phyloP scores from a whole-genome alignment of 75 land plant genomes.

The Larix kaempferi region DNA sequence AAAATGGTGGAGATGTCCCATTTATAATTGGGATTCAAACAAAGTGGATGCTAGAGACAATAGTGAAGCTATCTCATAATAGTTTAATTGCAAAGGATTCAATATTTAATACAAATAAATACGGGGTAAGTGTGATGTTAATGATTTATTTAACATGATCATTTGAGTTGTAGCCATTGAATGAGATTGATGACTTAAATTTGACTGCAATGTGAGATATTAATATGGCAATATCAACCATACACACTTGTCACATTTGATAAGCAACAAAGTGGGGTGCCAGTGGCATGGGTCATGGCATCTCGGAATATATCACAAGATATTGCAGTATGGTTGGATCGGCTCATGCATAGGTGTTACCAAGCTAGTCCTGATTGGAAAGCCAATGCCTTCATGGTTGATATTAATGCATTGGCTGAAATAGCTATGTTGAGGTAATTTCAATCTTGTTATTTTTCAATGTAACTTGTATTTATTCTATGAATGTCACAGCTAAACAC shows the following conservation, averaged over 20 bases:
- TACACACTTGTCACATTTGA: not conserved
- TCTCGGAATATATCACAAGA: not conserved
- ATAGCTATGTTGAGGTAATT: not conserved
- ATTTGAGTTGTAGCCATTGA: not conserved
- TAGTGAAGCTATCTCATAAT: not conserved
- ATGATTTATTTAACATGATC: not conserved
- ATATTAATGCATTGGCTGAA: not conserved
- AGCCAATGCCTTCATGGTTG: not conserved
- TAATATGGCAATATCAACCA: not conserved
- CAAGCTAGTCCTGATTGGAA: not conserved
- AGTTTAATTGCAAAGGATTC: not conserved
- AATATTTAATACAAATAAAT: not conserved
- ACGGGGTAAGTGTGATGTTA: not conserved
- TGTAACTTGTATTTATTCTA: not conserved
- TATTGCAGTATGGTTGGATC: not conserved
- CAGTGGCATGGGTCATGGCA: not conserved
- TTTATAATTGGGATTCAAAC: not conserved
- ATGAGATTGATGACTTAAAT: not conserved
- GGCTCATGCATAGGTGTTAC: not conserved
- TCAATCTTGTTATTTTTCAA: not conserved
- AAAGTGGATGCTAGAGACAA: not conserved
- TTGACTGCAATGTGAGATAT: not conserved
- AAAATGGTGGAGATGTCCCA: not conserved
- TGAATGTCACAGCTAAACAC: too few species aligned
- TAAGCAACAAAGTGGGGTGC: not conserved